Percentiles rank a stretch among this genome's conserved stretches.
Evolutionary conservation across 225 moss, liverwort and hornwort genomes (phyloP).

Genomic region (Anthoceros angustus): DNA sequence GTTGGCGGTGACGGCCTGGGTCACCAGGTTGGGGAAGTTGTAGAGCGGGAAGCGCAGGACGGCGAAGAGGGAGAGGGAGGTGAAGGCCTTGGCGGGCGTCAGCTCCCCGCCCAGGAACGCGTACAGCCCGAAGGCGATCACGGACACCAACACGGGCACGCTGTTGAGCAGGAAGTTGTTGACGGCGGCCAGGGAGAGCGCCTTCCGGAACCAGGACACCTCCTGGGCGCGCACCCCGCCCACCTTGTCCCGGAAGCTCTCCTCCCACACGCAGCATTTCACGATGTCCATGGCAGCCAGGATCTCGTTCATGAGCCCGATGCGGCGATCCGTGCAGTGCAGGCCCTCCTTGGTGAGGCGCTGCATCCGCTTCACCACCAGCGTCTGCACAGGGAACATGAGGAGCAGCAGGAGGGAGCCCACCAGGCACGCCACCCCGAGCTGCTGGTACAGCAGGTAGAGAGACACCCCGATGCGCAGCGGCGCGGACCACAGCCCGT

Average conservation of each 20-base stretch:
- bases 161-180: conserved; percentile 34
- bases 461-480: conserved; percentile 42
- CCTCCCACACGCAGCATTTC: conserved; percentile 43
- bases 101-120: conserved; percentile 20
- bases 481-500: conserved; percentile 65
- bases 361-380: conserved; percentile 25
- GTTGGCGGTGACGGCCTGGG: conserved; percentile 36
- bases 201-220: conserved; percentile 29
- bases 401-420: conserved; percentile 23
- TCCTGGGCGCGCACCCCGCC: conserved; percentile 19
- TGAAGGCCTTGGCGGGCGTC: conserved; percentile 38
- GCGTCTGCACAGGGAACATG: conserved; percentile 36
- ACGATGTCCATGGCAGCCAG: conserved; percentile 39
- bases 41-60: conserved; percentile 31
- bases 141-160: conserved; percentile 30
- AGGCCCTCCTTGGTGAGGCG: conserved; percentile 26
- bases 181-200: conserved; percentile 22
- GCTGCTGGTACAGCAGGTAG: conserved; percentile 24
- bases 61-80: conserved; percentile 31
- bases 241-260: conserved; percentile 28
- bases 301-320: conserved; percentile 40
- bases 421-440: conserved; percentile 21
- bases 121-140: conserved; percentile 28
- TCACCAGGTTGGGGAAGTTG: conserved; percentile 35
- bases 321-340: conserved; percentile 30